Evolutionary conservation across 352 stramenopile species (phyloP).

Genomic region (Plasmopara viticola): DNA sequence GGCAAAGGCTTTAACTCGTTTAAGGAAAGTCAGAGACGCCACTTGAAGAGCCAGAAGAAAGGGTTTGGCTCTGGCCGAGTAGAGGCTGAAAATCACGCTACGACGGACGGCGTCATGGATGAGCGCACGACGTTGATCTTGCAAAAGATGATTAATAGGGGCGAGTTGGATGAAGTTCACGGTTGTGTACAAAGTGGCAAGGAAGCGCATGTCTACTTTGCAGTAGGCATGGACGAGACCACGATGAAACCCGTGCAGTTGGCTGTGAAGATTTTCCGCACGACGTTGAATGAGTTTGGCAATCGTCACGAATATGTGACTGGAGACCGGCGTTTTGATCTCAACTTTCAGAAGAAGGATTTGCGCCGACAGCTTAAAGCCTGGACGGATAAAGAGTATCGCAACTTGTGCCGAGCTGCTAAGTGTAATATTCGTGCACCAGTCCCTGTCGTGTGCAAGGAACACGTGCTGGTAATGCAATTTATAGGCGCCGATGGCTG

Average conservation of each 20-base stretch:
- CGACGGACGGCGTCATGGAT: constrained; percentile 72
- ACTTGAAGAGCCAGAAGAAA: constrained; percentile 56
- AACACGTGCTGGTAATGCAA: constrained; percentile 68
- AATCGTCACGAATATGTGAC: constrained; percentile 83
- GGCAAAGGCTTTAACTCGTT: constrained; percentile 52
- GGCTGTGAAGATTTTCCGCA: constrained; percentile 81
- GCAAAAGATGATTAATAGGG: constrained; percentile 69
- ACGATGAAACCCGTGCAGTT: constrained; percentile 34
- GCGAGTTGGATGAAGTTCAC: constrained; percentile 62
- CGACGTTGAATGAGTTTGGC: constrained; percentile 74
- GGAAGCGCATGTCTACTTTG: constrained; percentile 78
- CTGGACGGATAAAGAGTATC: constrained; percentile 73
- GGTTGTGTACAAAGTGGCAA: constrained; percentile 77
- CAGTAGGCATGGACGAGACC: constrained; percentile 42
- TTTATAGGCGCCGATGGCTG: constrained; percentile 56
- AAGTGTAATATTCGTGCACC: constrained; percentile 45
- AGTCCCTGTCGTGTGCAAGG: constrained; percentile 40
- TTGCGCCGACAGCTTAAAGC: constrained; percentile 57
- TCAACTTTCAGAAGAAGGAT: constrained; percentile 71
- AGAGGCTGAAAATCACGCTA: constrained; percentile 46
- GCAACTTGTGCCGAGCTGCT: constrained; percentile 48
- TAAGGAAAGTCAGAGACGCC: constrained; percentile 42
- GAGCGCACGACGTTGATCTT: constrained; percentile 60
- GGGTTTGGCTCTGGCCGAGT: constrained; percentile 39
- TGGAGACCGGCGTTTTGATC: constrained; percentile 67